Base-by-base conservation (phyloP, 225 moss, liverwort and hornwort species). In the Physcomitrium patens region DNA sequence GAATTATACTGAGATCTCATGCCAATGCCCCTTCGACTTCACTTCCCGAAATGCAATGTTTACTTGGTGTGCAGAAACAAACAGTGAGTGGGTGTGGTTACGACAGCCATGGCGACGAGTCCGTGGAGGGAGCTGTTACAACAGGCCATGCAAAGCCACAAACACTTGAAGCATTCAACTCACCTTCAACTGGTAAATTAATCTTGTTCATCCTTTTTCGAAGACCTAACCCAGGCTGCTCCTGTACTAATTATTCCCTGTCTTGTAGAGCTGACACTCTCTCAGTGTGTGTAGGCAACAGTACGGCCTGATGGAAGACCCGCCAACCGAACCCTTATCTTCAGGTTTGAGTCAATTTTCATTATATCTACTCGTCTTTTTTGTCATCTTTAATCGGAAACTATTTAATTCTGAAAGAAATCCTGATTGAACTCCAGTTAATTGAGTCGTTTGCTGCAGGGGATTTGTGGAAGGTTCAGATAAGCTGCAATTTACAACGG, bases 381-480 rank as follows among this genome's bases (percentile, higher is more conserved):
- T 26, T 24, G 31, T 4, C 31, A 37, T 37, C 2, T 37, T 4
- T 37, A 37, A 37, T 37, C 5, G 31, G 31, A 37, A 37, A 37
- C 31, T 37, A 4, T 37, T 37, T 4, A 42, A 3, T 65, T 10
- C 37, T 47, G 47, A 9, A 28, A 60, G 53, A 48, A 71, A 20
- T 24, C 12, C 19, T 5, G 23, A 54, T 16, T 71, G 78, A 54
- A 60, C 23, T 66, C 15, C 60, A 70, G 23, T 12, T 58, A 20
- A 68, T 60, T 31, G 23, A 64, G 41, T 59, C 71, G 5, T 68
- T 68, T 69, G 10, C n/a, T 75, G 59, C 77, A 99, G 99, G 75
- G 99, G 95, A 66, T 95, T 99, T 78, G 89, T 91, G 69, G 93
- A 99, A 18, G 99, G 91, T 26, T 95, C 84, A 62, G 85, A 93